Evolutionary conservation across 179 eudicot genomes (phyloP).

Genomic region (Amaranthus tricolor): DNA sequence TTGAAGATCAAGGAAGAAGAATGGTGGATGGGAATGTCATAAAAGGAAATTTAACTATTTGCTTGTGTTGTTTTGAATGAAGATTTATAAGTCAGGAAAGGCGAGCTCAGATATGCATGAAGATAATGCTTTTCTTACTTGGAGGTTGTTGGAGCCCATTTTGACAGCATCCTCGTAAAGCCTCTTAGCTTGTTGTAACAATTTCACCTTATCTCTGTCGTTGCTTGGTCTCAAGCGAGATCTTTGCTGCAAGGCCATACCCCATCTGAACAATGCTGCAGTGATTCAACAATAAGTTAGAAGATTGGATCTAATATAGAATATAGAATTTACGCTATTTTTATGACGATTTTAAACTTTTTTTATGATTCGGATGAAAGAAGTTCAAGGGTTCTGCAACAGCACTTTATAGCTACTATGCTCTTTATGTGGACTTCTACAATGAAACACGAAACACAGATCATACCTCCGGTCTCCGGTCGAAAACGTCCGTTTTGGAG

Average conservation of each 20-base stretch:
- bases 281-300: neutral
- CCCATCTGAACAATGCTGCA: conserved; percentile 98
- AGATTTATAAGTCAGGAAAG: conserved; percentile 26
- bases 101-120: conserved; percentile 71
- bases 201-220: conserved; percentile 70
- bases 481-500: no score
- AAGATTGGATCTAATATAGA: neutral
- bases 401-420: neutral
- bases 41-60: neutral
- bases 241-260: conserved; percentile 77
- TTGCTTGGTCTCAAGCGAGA: conserved; percentile 69
- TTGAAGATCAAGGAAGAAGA: neutral
- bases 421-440: neutral
- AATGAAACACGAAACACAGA: neutral
- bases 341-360: no score
- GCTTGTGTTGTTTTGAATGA: neutral
- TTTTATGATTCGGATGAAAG: no score
- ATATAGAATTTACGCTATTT: neutral
- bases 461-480: no score
- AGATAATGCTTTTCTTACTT: conserved; percentile 62
- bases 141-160: conserved; percentile 66
- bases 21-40: neutral
- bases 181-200: conserved; percentile 85
- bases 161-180: conserved; percentile 83
- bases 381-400: no score